phyloP scores from a whole-genome alignment of 2,329 filamentous ascomycete species.

The Elsinoe necatrix region DNA sequence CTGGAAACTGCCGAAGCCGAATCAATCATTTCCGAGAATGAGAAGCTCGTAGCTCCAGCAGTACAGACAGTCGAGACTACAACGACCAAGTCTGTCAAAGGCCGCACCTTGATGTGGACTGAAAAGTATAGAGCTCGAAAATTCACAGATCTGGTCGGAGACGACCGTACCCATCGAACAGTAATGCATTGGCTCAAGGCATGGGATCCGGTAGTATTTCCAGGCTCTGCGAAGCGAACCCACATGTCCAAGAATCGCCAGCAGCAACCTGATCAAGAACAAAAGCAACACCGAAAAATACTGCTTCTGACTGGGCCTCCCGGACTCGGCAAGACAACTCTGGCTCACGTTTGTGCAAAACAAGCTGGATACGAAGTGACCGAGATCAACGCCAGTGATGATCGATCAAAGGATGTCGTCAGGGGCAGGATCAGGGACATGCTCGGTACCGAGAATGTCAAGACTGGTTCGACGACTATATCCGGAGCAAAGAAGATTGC shows the following conservation, averaged over 20 bases:
- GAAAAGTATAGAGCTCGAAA: constrained; percentile 92
- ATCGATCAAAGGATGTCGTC: constrained; percentile 81
- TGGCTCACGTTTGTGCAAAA: constrained; percentile 89
- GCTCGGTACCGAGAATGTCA: constrained; percentile 89
- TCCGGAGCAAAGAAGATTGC: constrained; percentile 59
- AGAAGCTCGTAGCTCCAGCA: constrained; percentile 23
- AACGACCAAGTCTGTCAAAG: constrained; percentile 16
- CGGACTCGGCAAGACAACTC: constrained; percentile 87
- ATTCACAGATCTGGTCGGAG: constrained; percentile 88
- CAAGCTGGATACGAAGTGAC: constrained; percentile 95
- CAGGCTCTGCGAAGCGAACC: constrained; percentile 57
- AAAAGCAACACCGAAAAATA: constrained; percentile 68
- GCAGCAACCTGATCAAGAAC: constrained; percentile 52
- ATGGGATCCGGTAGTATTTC: constrained; percentile 92
- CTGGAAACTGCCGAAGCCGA: constrained; percentile 63
- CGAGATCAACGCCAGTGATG: constrained; percentile 97
- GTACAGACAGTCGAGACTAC: constrained; percentile 36
- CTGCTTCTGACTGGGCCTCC: constrained; percentile 84
- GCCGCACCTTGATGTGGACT: constrained; percentile 67
- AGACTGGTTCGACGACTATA: constrained; percentile 47
- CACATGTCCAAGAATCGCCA: constrained; percentile 39
- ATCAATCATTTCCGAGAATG: constrained; percentile 30
- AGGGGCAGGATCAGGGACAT: constrained; percentile 85
- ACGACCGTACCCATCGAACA: constrained; percentile 83
- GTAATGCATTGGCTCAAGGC: constrained; percentile 89